These are phyloP conservation scores for Flaveria robusta DNA, from an alignment of 129 eudicot genomes.

Conservation along the genomic window DNA sequence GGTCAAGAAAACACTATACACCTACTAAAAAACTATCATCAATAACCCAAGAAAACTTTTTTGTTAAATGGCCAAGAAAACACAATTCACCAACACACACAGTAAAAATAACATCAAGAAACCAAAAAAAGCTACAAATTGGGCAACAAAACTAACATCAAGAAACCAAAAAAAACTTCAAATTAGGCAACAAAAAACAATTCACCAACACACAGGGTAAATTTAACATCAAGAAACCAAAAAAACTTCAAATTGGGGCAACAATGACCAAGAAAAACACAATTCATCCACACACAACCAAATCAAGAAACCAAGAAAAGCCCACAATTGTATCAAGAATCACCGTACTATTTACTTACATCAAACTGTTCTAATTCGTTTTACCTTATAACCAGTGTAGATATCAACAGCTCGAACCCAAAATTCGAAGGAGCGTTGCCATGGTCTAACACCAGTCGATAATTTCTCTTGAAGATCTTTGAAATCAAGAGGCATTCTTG, in stretches of 20 bases:
- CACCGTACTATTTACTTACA: not conserved
- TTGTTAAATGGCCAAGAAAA: not conserved
- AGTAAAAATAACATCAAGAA: slow-evolving; percentile 4
- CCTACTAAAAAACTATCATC: slow-evolving; percentile 10
- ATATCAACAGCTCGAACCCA: slow-evolving; percentile 91
- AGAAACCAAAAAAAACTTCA: too few species aligned
- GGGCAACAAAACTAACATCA: not conserved
- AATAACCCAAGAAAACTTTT: not conserved
- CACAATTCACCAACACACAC: slow-evolving; percentile 5
- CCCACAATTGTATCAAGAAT: not conserved
- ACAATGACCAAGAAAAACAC: not conserved
- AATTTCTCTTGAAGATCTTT: slow-evolving; percentile 67
- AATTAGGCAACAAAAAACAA: too few species aligned
- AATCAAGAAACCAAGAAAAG: slow-evolving; percentile 1
- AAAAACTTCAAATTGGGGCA: slow-evolving; percentile 2
- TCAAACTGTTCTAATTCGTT: too few species aligned
- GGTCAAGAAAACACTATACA: not conserved
- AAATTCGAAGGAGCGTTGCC: slow-evolving; percentile 87
- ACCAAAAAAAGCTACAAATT: not conserved
- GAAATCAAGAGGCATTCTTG: slow-evolving; percentile 52
- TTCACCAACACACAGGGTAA: too few species aligned
- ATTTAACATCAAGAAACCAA: slow-evolving; percentile 10
- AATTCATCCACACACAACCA: not conserved
- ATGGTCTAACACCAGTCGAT: slow-evolving; percentile 55
- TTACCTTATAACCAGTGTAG: slow-evolving; percentile 93